phyloP scores from a whole-genome alignment of 306 rosid species.

The Vicia faba region DNA sequence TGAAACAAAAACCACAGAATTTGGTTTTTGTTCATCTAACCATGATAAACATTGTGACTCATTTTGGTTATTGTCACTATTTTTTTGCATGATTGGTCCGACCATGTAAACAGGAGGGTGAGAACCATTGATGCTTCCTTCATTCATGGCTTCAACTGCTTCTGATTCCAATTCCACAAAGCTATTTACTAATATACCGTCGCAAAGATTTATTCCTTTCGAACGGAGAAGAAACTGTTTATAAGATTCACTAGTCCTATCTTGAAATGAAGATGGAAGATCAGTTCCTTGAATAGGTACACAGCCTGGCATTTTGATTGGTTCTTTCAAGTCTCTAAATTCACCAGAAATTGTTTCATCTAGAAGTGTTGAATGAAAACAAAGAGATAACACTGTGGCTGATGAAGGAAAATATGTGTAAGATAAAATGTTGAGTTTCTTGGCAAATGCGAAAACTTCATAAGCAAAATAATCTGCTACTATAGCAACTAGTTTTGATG shows the following conservation, averaged over 20 bases:
- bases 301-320: constrained; percentile 38
- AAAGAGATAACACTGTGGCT: constrained; percentile 19
- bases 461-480: constrained; percentile 30
- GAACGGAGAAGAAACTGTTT: constrained; percentile 16
- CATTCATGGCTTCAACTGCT: constrained; percentile 16
- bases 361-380: constrained; percentile 10
- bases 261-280: constrained; percentile 28
- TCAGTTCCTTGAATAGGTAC: constrained; percentile 36
- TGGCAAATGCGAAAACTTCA: constrained; percentile 32
- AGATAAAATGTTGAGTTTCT: constrained; percentile 30
- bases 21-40: constrained; percentile 22
- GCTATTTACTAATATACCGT: constrained; percentile 40
- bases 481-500: constrained; percentile 20
- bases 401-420: constrained; percentile 21
- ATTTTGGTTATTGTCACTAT: neutral
- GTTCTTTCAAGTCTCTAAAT: constrained; percentile 8
- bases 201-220: neutral
- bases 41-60: neutral
- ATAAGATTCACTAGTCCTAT: constrained; percentile 34
- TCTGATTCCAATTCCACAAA: constrained; percentile 35
- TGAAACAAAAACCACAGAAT: constrained; percentile 17
- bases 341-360: constrained; percentile 30
- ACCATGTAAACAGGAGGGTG: constrained; percentile 36
- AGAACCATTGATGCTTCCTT: neutral
- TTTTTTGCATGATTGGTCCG: constrained; percentile 40